Evolutionary conservation across 176 grass and related monocot genomes (phyloP), one percentile per base, ranked within the genome.

Genomic region (Aegilops speltoides): DNA sequence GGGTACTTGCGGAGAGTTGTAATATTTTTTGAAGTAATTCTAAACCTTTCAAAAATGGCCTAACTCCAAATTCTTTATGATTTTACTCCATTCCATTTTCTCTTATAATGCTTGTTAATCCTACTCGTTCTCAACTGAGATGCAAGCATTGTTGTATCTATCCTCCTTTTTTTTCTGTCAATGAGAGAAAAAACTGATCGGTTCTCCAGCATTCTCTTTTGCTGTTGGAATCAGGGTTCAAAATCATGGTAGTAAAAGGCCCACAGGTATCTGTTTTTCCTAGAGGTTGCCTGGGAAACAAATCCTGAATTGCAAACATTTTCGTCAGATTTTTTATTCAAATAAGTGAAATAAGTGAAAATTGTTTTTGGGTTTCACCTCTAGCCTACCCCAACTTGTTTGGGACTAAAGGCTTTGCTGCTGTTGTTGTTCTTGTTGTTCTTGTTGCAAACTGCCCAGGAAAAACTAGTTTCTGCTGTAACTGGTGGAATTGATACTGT

Each of bases 61-160:
- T 20, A 48, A 57, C 24, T 28, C 11, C 31, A 22, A 6, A 48
- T 84, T 61, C 6, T 73, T 20, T 71, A 79, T 84, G 6, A 65
- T 70, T 54, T 81, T 87, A 0, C 29, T 26, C 19, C 56, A 59
- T 59, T 59, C 20, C 59, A 81, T 67, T 56, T 82, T 6, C 45
- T 25, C n/a, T 75, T 26, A 43, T 45, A 82, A 12, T 66, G 16
- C 25, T 81, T 57, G 10, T 54, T 70, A 11, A 69, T 79, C 23
- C 17, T 82, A 76, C 60, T 38, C 10, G 25, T 72, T 84, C 54
- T 72, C 78, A 72, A 10, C 38, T 64, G n/a, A 80, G 28, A 33
- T 45, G n/a, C 54, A 52, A 57, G 24, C 43, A 64, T 28, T 29
- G 17, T 59, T 80, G 54, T 54, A 50, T 4, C 52, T 67, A 8